Evolutionary conservation across 306 rosid genomes (phyloP), one percentile per base, ranked within the genome.

Genomic region (Carpinus viminea): DNA sequence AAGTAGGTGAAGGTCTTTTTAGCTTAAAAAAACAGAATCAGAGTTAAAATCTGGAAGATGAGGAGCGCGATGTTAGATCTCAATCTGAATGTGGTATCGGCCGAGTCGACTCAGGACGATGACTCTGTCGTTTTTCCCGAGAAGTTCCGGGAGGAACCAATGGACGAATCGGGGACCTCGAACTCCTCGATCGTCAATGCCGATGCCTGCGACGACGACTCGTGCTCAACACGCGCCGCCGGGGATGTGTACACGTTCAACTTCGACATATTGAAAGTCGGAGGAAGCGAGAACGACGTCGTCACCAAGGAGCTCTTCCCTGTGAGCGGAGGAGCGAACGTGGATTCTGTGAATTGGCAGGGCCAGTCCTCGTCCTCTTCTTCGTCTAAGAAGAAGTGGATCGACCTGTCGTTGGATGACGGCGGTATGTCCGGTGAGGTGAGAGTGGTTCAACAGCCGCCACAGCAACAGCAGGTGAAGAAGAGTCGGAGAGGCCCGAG

Each of bases 401-500:
- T 89, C 88, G 91, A 90, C 88, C 93, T 93, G 50, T 86, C 94
- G 20, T 81, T 87, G 71, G 89, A 86, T 74, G 88, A 78, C 52
- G 68, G 66, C 13, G 86, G 83, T 52, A 87, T 75, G 28, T 70
- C 90, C 59, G 87, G 74, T 9, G 92, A 86, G 85, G 84, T 82
- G 77, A 84, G 82, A 85, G 60, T 75, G 80, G 70, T 78, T 75
- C 89, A 79, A 82, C 90, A 82, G 43, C 87, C 38, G 41, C 82
- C 41, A 43, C 87, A 80, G 53, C 89, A 75, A 16, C 97, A 77
- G 74, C 93, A 76, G 85, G 88, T 78, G 83, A 96, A 90, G 92
- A 96, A 96, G 86, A 93, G 96, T 85, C 74, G 99, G 80, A 88
- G 99, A 76, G 99, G 99, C 21, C 99, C 99, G 46, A 86, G 99